Evolutionary conservation across 257 asterid genomes (phyloP).

Genomic region (Ocimum tenuiflorum): DNA sequence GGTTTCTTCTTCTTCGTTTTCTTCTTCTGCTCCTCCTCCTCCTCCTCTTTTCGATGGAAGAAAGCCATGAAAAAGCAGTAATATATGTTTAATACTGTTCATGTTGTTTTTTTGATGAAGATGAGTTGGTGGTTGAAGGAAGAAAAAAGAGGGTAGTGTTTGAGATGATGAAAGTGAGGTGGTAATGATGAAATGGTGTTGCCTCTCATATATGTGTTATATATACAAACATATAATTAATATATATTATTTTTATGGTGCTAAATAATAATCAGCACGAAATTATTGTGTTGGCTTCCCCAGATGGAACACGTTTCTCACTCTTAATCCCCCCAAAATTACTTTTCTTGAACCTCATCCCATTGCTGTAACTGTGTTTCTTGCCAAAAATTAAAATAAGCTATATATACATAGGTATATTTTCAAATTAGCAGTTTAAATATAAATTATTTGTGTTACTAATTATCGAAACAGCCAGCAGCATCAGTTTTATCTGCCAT

Average conservation of each 20-base stretch:
- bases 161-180: conserved; percentile 54
- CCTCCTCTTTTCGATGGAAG: not conserved
- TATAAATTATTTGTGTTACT: too few relatives aligned
- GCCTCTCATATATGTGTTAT: too few relatives aligned
- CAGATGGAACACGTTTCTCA: conserved; percentile 11
- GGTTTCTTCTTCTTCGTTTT: conserved; percentile 37
- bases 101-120: conserved; percentile 28
- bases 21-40: not conserved
- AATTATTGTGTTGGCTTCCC: conserved; percentile 19
- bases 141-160: conserved; percentile 28
- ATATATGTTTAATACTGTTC: not conserved
- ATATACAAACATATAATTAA: too few relatives aligned
- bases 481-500: too few relatives aligned
- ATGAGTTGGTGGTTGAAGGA: conserved; percentile 21
- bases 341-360: too few relatives aligned
- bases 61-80: conserved; percentile 15
- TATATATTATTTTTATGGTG: too few relatives aligned
- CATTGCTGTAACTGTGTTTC: too few relatives aligned
- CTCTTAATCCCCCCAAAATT: not conserved
- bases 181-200: conserved; percentile 43
- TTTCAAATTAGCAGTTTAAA: too few relatives aligned
- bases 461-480: too few relatives aligned
- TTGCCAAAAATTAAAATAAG: too few relatives aligned
- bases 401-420: too few relatives aligned
- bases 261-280: conserved; percentile 2